phyloP scores from a whole-genome alignment of 2,329 filamentous ascomycete species.

The Aureobasidium namibiae region DNA sequence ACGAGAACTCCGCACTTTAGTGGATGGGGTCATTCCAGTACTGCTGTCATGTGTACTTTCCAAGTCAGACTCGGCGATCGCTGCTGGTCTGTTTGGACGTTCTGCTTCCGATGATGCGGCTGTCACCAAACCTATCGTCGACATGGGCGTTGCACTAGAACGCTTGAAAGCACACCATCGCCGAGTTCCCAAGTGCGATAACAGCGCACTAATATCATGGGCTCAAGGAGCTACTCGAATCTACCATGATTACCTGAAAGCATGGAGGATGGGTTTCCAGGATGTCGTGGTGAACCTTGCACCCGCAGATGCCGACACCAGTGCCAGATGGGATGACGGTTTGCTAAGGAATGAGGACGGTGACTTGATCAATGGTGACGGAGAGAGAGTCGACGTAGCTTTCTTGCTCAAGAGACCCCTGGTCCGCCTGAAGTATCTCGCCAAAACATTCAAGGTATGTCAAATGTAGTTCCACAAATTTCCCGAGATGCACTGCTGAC shows the following conservation, averaged over 20 bases:
- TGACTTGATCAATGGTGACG: conserved; percentile 60
- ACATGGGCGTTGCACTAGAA: conserved; percentile 88
- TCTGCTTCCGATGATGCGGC: conserved; percentile 49
- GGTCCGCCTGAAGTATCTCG: conserved; percentile 77
- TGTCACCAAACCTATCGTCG: conserved; percentile 78
- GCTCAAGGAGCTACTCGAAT: conserved; percentile 67
- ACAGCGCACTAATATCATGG: conserved; percentile 70
- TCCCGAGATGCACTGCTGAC: too few relatives aligned
- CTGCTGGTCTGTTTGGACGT: conserved; percentile 59
- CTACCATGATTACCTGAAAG: conserved; percentile 77
- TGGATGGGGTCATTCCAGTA: conserved; percentile 91
- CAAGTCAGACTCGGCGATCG: conserved; percentile 47
- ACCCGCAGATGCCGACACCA: conserved; percentile 52
- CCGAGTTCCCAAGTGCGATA: conserved; percentile 65
- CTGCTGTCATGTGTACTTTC: conserved; percentile 77
- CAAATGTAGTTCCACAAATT: too few relatives aligned
- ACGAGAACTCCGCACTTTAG: conserved; percentile 82
- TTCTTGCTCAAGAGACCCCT: conserved; percentile 85
- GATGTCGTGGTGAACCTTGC: conserved; percentile 91
- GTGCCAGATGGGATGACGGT: conserved; percentile 41
- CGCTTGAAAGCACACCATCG: conserved; percentile 73
- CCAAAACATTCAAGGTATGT: conserved; percentile 68
- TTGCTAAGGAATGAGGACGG: conserved; percentile 52
- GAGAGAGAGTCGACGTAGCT: conserved; percentile 87
- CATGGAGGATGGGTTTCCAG: conserved; percentile 90